A percentile compares a stretch with the other conserved stretches of the same genome.
These are phyloP conservation scores for Inga laurina DNA, from an alignment of 306 rosid species.

Conservation along the genomic window DNA sequence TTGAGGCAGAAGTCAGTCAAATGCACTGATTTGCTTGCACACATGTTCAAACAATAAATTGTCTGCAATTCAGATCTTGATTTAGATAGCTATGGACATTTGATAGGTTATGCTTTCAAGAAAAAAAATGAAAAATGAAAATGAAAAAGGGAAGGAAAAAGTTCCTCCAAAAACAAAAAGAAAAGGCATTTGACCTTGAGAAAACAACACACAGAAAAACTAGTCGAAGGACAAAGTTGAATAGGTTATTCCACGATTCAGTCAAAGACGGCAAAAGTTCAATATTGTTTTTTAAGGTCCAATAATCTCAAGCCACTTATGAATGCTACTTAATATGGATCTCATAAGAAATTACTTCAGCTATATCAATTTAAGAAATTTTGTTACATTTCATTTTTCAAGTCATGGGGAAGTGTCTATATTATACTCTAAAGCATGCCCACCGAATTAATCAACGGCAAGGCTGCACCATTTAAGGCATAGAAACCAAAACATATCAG, in stretches of 20 bases:
- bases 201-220: background rate
- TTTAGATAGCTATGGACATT: background rate
- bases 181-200: background rate
- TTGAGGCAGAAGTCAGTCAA: background rate
- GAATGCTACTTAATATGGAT: background rate
- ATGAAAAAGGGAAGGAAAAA: too few species aligned
- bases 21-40: background rate
- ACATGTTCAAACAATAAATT: background rate
- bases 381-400: background rate
- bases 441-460: background rate
- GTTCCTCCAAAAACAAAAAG: background rate
- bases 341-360: background rate
- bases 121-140: background rate
- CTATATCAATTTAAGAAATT: background rate
- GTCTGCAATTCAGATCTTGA: slow-evolving; percentile 3
- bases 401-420: background rate
- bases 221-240: background rate
- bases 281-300: background rate
- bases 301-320: background rate
- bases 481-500: slow-evolving; percentile 6
- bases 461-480: background rate
- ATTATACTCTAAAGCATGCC: background rate
- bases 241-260: background rate
- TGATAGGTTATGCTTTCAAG: background rate
- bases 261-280: background rate